Evolutionary conservation across 1,139 yeast species (phyloP).

Genomic region (Candida smagusa): DNA sequence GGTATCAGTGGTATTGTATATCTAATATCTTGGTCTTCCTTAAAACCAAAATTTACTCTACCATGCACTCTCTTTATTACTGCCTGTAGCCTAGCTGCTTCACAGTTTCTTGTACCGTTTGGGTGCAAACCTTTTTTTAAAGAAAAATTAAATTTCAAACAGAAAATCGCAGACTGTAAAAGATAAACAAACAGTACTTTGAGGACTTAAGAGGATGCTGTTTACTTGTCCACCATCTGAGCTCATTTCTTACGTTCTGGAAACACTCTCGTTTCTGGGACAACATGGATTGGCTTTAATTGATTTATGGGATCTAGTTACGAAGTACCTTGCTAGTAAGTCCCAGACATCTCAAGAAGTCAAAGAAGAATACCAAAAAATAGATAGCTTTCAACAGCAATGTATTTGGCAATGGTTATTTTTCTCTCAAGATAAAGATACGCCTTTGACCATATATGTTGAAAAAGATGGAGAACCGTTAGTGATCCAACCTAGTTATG

Average conservation of each 20-base stretch:
- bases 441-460: constrained; percentile 17
- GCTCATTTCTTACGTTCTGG: constrained; percentile 25
- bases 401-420: constrained; percentile 43
- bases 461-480: constrained; percentile 15
- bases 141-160: too few relatives aligned
- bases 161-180: background rate
- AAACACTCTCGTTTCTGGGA: constrained; percentile 37
- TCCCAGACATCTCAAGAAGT: background rate
- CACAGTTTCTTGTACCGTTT: background rate
- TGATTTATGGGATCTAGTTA: constrained; percentile 30
- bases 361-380: constrained; percentile 2
- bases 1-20: too few relatives aligned
- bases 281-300: constrained; percentile 26
- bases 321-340: constrained; percentile 2
- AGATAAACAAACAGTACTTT: background rate
- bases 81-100: too few relatives aligned
- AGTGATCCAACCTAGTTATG: constrained; percentile 19
- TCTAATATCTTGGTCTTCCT: too few relatives aligned
- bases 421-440: constrained; percentile 17
- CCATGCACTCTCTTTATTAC: too few relatives aligned
- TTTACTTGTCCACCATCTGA: constrained; percentile 20
- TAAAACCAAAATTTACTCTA: too few relatives aligned
- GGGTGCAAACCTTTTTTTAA: too few relatives aligned
- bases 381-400: constrained; percentile 36
- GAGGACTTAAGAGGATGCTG: constrained; percentile 12